Conservation (phyloP, 768 basidiomycete species). For the Hortiboletus flavorubellus region DNA sequence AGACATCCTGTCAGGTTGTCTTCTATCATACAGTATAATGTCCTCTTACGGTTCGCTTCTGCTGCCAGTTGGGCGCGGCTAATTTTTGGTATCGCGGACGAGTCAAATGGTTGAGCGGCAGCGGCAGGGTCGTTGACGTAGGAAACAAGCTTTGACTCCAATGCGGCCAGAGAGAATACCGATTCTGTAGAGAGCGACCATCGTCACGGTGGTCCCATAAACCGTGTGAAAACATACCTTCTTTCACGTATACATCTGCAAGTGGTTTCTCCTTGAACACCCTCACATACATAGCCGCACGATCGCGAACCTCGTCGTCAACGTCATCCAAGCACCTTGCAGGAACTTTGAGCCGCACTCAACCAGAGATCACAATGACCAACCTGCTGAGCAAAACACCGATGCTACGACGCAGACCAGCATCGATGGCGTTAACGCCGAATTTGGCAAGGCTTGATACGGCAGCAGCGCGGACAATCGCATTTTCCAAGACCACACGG, state of each 20-base stretch:
- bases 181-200: conserved; percentile 59
- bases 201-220: neutral
- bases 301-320: conserved; percentile 97
- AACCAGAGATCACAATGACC: conserved; percentile 16
- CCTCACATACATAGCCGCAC: conserved; percentile 91
- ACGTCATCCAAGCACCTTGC: conserved; percentile 93
- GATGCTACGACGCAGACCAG: conserved; percentile 77
- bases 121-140: conserved; percentile 86
- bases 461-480: conserved; percentile 95
- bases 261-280: conserved; percentile 76
- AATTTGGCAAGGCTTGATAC: conserved; percentile 96
- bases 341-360: conserved; percentile 2
- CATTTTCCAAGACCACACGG: conserved; percentile 97
- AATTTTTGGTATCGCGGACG: conserved; percentile 85
- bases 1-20: conserved; percentile 6
- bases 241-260: conserved; percentile 85
- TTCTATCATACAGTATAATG: conserved; percentile 3
- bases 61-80: conserved; percentile 89
- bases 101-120: conserved; percentile 73
- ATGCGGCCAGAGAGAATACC: conserved; percentile 83
- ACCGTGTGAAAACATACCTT: conserved; percentile 54
- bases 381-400: conserved; percentile 82
- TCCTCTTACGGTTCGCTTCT: conserved; percentile 74
- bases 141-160: conserved; percentile 89
- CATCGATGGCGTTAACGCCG: conserved; percentile 83